Evolutionary conservation across 106 monocot genomes (phyloP), one percentile per base, ranked within the genome.

Genomic region (Apostasia ramifera): DNA sequence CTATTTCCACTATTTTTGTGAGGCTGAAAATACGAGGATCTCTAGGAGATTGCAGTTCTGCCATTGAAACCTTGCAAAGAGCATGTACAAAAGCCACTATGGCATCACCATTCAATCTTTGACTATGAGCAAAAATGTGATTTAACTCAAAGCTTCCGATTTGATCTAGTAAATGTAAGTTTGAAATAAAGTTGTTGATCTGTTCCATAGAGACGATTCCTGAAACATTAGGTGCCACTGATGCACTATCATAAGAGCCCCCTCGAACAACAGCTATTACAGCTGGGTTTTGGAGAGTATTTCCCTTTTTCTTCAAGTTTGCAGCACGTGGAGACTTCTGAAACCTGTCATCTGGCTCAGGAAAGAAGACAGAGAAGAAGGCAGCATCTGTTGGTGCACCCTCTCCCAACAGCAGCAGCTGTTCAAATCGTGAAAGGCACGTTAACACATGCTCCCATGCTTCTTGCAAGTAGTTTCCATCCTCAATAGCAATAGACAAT

Each of bases 81-180:
- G 98, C 87, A 66, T 80, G 93, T 13, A 98, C 98, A 88, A 98
- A 98, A 70, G 93, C 89, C 55, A 98, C 98, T 71, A 98, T 88
- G 15, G 98, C 93, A 71, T 93, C 98, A 74, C 98, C 87, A 68
- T 98, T 98, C 71, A 98, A 76, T 75, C 93, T 85, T 69, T 90
- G 93, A 69, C 98, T 98, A 73, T 98, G 98, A 62, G 80, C 83
- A 78, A 93, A 98, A 66, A 98, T 90, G 58, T 98, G 93, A 70
- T 93, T 93, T 60, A 98, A 80, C 74, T 98, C 98, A 74, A 89
- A 93, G 65, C 52, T 87, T 51, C 98, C 93, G 55, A 98, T 90
- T 76, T 98, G 98, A 55, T 98, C 98, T 61, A 93, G 72, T 52
- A 98, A 66, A 78, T 93, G 83, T 70, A 98, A 78, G 63, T 90